Conservation (phyloP, 2,329 filamentous ascomycete genomes). For the Neurospora sp. region DNA sequence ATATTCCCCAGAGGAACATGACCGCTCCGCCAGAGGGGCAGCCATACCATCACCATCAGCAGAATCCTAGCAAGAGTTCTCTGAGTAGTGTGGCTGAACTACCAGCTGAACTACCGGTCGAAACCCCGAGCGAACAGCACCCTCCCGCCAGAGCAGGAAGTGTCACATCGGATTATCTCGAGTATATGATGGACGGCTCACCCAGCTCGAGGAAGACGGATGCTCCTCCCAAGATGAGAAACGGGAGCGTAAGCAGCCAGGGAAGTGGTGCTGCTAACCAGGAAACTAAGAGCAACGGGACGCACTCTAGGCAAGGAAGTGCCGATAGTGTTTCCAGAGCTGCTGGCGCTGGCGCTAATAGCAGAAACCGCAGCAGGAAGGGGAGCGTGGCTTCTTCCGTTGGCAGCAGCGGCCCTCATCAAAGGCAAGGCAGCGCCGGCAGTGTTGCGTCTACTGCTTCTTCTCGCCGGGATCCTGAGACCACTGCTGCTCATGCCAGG, state of each 20-base stretch:
- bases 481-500: background rate
- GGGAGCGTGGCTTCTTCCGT: background rate
- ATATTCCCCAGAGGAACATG: slow-evolving; percentile 24
- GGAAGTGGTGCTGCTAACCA: background rate
- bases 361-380: background rate
- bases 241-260: background rate
- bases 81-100: slow-evolving; percentile 9
- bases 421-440: background rate
- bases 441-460: background rate
- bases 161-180: background rate
- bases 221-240: background rate
- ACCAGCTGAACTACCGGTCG: background rate
- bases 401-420: background rate
- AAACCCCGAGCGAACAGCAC: background rate
- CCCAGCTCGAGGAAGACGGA: background rate
- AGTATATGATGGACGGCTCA: background rate
- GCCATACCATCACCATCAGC: slow-evolving; percentile 10
- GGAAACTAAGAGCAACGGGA: background rate
- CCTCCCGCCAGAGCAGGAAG: background rate
- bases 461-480: background rate
- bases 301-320: background rate
- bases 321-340: background rate
- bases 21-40: slow-evolving; percentile 21
- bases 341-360: background rate
- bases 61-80: slow-evolving; percentile 14